Base-by-base conservation (phyloP, 2,329 filamentous ascomycete species). In the Fusarium coicis region DNA sequence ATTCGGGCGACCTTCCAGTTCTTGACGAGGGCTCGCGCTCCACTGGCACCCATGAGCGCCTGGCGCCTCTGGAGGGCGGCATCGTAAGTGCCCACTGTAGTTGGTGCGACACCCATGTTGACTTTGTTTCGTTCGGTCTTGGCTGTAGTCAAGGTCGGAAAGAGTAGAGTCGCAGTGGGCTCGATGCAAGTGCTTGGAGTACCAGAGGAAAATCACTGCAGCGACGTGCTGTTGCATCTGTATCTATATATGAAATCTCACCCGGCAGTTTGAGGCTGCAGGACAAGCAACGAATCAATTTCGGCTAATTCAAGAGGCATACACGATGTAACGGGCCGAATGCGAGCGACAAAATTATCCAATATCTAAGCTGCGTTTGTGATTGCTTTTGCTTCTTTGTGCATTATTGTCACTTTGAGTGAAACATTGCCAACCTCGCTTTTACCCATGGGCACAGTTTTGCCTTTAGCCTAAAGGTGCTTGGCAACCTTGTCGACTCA, bases 1-100 rank as follows among this genome's bases (percentile, higher is more conserved):
- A 91, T 86, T n/a, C 86, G 82, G 72, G 90, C 89, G 21, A 91
- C 89, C 47, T 86, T 87, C 76, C 86, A 86, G 76, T 91, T 91
- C 79, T 89, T 90, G 19, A 90, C 78, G 47, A 91, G 80, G 18
- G 87, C 88, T 23, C 80, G 76, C 1, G 87, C 85, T 7, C 88
- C 88, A 72, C 83, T 85, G 5, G 82, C 82, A 58, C 87, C 87
- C 85, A 88, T 88, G 34, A 90, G 81, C 43, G 84, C 84, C 79
- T 89, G 83, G 15, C 87, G 86, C 59, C 86, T 84, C 44, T 83
- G 77, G 18, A 89, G 79, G 23, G 88, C 87, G 26, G 85, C 87
- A 85, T 88, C 86, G 71, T 88, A 87, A 59, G 72, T 70, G 60
- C 66, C 66, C 34, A 57, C n/a, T 23, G 60, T 55, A 21, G 69